Percentiles rank a stretch among this genome's conserved stretches.
phyloP scores from a whole-genome alignment of 495 filamentous ascomycete species.

The Hypoxylon cercidicola region DNA sequence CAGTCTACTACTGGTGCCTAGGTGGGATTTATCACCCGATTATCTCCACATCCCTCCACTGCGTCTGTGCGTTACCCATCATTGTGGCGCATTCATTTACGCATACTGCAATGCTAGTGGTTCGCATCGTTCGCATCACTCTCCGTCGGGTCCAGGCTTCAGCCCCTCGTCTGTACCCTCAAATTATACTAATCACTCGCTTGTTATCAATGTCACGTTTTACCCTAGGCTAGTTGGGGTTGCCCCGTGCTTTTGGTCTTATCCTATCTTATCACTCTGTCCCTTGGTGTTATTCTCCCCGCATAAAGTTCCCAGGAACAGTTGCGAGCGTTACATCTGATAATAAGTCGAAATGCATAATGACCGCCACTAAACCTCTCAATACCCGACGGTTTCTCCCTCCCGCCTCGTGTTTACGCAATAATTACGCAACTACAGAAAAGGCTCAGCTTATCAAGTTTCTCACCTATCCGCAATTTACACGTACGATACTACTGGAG shows the following conservation, averaged over 20 bases:
- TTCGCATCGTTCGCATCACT: constrained; percentile 1
- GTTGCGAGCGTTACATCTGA: constrained; percentile 17
- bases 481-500: constrained; percentile 25
- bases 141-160: constrained; percentile 24
- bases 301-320: constrained; percentile 33
- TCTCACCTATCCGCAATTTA: constrained; percentile 31
- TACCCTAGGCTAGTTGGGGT: constrained; percentile 20
- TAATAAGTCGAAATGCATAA: constrained; percentile 34
- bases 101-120: constrained; percentile 12
- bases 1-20: no score
- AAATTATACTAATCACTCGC: constrained; percentile 40
- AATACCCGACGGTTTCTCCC: constrained; percentile 7
- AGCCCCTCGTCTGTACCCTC: constrained; percentile 20
- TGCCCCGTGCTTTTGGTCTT: neutral
- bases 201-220: constrained; percentile 34
- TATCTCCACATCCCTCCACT: neutral
- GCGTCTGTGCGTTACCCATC: constrained; percentile 3
- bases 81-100: constrained; percentile 29
- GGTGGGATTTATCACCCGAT: constrained; percentile 27
- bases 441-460: neutral
- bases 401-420: constrained; percentile 16
- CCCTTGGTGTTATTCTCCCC: constrained; percentile 21
- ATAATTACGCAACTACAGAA: constrained; percentile 3
- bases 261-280: no score
- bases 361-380: constrained; percentile 13